Conservation (phyloP, 2,329 filamentous ascomycete species). For the Trichoderma atroviride region DNA sequence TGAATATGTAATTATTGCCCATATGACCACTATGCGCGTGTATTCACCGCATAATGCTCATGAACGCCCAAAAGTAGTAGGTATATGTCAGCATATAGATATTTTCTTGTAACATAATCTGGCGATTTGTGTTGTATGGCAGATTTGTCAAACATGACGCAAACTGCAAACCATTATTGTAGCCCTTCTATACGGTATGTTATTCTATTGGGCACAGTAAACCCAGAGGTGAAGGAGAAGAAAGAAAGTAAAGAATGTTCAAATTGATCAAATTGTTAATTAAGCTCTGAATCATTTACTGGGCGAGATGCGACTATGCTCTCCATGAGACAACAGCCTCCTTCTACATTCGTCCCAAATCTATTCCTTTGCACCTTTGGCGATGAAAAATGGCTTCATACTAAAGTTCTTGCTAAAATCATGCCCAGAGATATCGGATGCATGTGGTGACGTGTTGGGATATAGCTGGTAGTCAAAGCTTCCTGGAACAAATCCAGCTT, state of each 20-base stretch:
- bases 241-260: not conserved
- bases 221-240: not conserved
- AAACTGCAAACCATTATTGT: not conserved
- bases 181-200: not conserved
- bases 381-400: constrained; percentile 16
- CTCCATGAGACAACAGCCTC: not conserved
- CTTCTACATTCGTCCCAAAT: not conserved
- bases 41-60: too few species aligned
- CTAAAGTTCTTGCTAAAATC: not conserved
- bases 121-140: too few species aligned
- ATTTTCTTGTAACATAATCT: not conserved
- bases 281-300: not conserved
- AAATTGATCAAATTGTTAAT: not conserved
- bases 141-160: not conserved
- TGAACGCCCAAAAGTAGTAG: too few species aligned
- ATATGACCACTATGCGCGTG: not conserved
- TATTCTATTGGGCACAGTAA: not conserved
- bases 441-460: not conserved
- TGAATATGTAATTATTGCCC: not conserved
- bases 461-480: constrained; percentile 15
- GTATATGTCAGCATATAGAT: not conserved
- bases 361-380: constrained; percentile 2
- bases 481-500: constrained; percentile 3
- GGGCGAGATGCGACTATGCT: not conserved
- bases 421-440: not conserved